Evolutionary conservation across 129 eudicot genomes (phyloP).

Genomic region (Heracleum sosnowskyi): DNA sequence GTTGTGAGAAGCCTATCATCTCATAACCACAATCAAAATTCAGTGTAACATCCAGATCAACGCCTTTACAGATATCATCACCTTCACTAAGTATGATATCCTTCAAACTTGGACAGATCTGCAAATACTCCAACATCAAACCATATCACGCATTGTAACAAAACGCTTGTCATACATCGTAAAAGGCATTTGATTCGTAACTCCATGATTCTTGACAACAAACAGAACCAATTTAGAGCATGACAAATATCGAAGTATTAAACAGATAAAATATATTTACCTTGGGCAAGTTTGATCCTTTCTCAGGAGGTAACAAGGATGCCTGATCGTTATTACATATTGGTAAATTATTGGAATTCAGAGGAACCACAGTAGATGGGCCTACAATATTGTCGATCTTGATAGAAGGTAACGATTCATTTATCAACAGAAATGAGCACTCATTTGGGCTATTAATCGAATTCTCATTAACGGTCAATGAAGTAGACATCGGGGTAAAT

Average conservation of each 20-base stretch:
- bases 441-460: constrained; percentile 12
- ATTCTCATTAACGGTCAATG: constrained; percentile 24
- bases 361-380: constrained; percentile 23
- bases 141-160: constrained; percentile 1
- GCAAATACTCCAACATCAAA: constrained; percentile 9
- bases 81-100: constrained; percentile 32
- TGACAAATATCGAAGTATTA: neutral
- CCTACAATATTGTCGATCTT: constrained; percentile 34
- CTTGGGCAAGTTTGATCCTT: constrained; percentile 33
- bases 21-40: constrained; percentile 38
- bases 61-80: constrained; percentile 41
- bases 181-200: neutral
- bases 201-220: neutral
- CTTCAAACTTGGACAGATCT: constrained; percentile 24
- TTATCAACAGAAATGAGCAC: constrained; percentile 24
- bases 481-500: constrained; percentile 5
- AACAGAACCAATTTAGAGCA: neutral
- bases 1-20: constrained; percentile 32
- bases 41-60: constrained; percentile 33
- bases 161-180: neutral
- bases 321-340: constrained; percentile 24
- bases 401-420: constrained; percentile 31
- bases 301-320: constrained; percentile 23
- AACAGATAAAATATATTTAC: constrained; percentile 15
- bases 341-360: constrained; percentile 18